Base-by-base conservation (phyloP, 2,329 filamentous ascomycete genomes). In the Monosporascus sp. region DNA sequence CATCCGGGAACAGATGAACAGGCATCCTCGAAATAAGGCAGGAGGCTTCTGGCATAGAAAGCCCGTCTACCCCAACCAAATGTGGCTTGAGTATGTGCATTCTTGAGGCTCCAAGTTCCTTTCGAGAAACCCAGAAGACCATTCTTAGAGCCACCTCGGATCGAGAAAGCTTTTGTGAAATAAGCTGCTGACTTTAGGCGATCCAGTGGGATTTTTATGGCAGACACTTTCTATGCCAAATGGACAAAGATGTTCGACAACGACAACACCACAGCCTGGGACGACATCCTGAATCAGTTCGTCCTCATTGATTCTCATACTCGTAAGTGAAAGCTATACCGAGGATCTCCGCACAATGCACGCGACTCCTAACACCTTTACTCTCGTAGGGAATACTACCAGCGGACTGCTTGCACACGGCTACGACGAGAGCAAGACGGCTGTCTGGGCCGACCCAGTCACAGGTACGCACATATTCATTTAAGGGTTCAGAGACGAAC, bases 1-100 rank as follows among this genome's bases (percentile, higher is more conserved):
- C 5, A 65, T 81, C 43, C 67, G 74, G n/a, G 59, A 65, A 9
- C 74, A 76, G 52, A 59, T 81, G 3, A 65, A 78, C 55, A 62
- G 68, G 41, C 75, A 77, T 50, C 75, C 75, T 6, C 69, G 78
- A 26, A 81, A 73, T 0, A 62, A 72, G 0, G 60, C 68, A 1
- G 78, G 78, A 11, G 78, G 78, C 1, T 78, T 80, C 68, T 80
- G 77, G 76, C 78, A 80, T 57, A 68, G 72, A 7, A 66, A 70
- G 70, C 73, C 4, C 68, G 68, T 41, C 8, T 55, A 56, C 26
- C 51, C 48, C 20, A 41, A 56, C 38, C 54, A 46, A n/a, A 46
- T 79, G 77, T 80, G 78, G 78, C 69, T 81, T 0, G 77, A 79
- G 43, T 46, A 46, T 17, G 43, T 46, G 24, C 15, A 26, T 9